A percentile compares a stretch with the other conserved stretches of the same genome.
Conservation (phyloP, 768 basidiomycete genomes). For the Trametes villosa region DNA sequence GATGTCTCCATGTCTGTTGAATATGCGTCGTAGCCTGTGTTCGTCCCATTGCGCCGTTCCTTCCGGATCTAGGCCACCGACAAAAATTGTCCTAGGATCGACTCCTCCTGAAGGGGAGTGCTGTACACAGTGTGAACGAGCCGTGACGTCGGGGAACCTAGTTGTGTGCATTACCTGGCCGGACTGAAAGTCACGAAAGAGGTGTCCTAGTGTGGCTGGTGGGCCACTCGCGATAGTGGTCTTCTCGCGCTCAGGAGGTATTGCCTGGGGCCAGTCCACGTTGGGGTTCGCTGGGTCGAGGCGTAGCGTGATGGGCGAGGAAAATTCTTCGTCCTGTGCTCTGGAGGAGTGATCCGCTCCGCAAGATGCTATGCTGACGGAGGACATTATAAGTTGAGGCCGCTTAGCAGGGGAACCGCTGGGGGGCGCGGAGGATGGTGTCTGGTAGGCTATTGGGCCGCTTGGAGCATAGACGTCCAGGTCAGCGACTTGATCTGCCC, state of each 20-base stretch:
- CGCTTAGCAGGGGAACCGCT: too few relatives aligned
- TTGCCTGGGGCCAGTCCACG: too few relatives aligned
- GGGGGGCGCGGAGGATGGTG: background rate
- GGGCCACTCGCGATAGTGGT: too few relatives aligned
- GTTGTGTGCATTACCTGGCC: background rate
- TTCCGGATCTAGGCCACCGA: conserved; percentile 72
- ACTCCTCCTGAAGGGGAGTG: conserved; percentile 39
- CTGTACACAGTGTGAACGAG: background rate
- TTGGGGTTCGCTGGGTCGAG: too few relatives aligned
- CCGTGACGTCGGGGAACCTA: background rate
- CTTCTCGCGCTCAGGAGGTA: too few relatives aligned
- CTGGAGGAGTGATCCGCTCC: too few relatives aligned
- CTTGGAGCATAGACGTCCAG: background rate
- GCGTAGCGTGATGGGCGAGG: too few relatives aligned
- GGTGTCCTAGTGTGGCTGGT: too few relatives aligned
- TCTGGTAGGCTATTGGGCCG: background rate
- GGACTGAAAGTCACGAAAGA: too few relatives aligned
- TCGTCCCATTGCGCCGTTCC: conserved; percentile 74
- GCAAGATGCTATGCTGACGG: too few relatives aligned
- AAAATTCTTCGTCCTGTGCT: too few relatives aligned
- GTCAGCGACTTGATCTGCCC: conserved; percentile 20
- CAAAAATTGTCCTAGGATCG: conserved; percentile 74
- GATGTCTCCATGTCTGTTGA: conserved; percentile 66
- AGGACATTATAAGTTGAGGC: too few relatives aligned
- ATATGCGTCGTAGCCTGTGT: conserved; percentile 58